Base-by-base conservation (phyloP, 768 basidiomycete genomes). In the Lepiota brunneoincarnata region DNA sequence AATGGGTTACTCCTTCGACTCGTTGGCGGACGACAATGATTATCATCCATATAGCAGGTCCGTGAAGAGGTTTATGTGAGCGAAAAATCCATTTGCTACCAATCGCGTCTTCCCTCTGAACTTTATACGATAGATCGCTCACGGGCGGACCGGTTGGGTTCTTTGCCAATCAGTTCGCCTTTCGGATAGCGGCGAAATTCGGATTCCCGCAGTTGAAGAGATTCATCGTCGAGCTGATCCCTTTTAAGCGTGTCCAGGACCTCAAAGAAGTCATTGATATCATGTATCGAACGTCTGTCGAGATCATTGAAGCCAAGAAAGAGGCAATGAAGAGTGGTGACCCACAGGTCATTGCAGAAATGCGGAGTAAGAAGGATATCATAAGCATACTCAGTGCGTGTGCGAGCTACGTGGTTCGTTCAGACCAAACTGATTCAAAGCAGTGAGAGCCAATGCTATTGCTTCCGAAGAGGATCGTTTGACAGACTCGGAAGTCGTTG, bases 341-440 rank as follows among this genome's bases (percentile, higher is more conserved):
- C 36, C 62, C 67, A 23, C 65, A 62, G 4, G 59, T 69, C 6
- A 54, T 60, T 15, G 57, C 58, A 10, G 65, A 72, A 48, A 65
- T 72, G 44, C 70, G 64, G 6, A 65, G 65, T 47, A 72, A 71
- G 21, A 74, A 71, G 48, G 76, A 78, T 57, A 67, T 79, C 34
- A 68, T 77, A 58, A 77, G 73, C 52, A 64, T 75, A 23, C 59
- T 77, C 28, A 54, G 76, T 79, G 58, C 28, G 70, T 50, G 21
- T 20, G 37, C 50, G 15, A 49, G 36, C 24, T 31, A 37, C 10
- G 15, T 39, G 26, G 12, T 52, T 15, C 48, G 9, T 31, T 48
- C 2, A 5, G 9, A 42, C 17, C 35, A 35, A 12, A 39, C 44
- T 47, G 26, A 38, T 7, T 18, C 18, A n/a, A 11, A 18, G 21